These are phyloP conservation scores for Macaranga tanarius DNA, from an alignment of 441 rosid species.

Conservation along the genomic window DNA sequence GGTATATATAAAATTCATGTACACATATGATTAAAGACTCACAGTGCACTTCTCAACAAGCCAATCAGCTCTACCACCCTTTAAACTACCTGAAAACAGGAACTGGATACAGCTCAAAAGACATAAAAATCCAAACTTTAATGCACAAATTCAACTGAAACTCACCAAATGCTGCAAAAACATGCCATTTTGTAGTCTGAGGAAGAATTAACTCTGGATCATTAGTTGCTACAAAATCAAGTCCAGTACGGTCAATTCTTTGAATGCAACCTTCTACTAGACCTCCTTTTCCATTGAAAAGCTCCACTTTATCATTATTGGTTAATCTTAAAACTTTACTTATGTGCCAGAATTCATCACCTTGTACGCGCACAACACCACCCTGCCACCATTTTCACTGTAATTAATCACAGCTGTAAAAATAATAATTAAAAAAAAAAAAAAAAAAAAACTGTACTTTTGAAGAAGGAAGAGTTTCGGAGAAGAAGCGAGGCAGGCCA, in stretches of 20 bases:
- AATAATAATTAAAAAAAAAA: too few relatives aligned
- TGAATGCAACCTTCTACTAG: constrained; percentile 64
- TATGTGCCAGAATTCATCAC: constrained; percentile 86
- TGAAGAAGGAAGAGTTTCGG: constrained; percentile 28
- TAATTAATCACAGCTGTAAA: too few relatives aligned
- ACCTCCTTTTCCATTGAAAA: constrained; percentile 88
- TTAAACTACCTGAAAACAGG: constrained; percentile 58
- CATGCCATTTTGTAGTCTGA: constrained; percentile 64
- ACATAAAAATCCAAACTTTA: neutral
- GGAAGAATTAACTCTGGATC: constrained; percentile 51
- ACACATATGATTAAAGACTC: constrained; percentile 27
- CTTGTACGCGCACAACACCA: constrained; percentile 59
- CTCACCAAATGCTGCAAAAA: constrained; percentile 85
- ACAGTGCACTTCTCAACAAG: constrained; percentile 90
- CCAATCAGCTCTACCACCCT: constrained; percentile 94
- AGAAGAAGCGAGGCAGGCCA: constrained; percentile 31
- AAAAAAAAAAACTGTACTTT: constrained; percentile 1
- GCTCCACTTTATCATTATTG: constrained; percentile 65
- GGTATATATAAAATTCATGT: constrained; percentile 7
- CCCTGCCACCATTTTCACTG: constrained; percentile 40
- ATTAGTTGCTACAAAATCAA: constrained; percentile 63
- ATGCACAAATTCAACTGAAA: neutral
- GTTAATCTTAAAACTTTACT: constrained; percentile 66
- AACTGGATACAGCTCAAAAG: neutral
- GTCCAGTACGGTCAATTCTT: constrained; percentile 53